phyloP scores from a whole-genome alignment of 805 yeast species.

The Nakazawaea ishiwadae region DNA sequence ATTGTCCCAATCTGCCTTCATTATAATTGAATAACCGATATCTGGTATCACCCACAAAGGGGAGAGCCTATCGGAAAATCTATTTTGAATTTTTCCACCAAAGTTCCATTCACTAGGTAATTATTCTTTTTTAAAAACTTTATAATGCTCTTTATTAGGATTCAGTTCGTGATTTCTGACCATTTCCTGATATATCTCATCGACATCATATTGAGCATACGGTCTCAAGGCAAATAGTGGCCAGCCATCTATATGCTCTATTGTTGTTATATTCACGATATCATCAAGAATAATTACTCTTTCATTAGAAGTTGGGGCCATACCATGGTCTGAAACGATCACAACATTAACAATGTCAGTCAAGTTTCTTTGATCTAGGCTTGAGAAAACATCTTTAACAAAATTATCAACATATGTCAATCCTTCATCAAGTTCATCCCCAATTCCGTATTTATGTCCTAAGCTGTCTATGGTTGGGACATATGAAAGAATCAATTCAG shows the following conservation, averaged over 20 bases:
- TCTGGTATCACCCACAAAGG: slow-evolving; percentile 84
- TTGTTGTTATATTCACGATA: slow-evolving; percentile 44
- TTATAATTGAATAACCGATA: slow-evolving; percentile 73
- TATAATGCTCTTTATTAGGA: slow-evolving; percentile 29
- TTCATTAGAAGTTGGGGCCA: slow-evolving; percentile 79
- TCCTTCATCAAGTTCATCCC: slow-evolving; percentile 50
- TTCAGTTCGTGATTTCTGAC: slow-evolving; percentile 24
- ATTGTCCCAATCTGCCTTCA: slow-evolving; percentile 49
- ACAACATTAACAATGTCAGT: slow-evolving; percentile 65
- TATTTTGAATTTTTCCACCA: slow-evolving; percentile 33
- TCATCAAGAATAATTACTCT: slow-evolving; percentile 73
- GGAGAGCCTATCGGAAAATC: slow-evolving; percentile 61
- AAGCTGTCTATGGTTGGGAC: slow-evolving; percentile 79
- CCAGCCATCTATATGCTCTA: slow-evolving; percentile 76
- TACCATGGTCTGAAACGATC: slow-evolving; percentile 88
- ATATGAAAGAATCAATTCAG: slow-evolving; percentile 72
- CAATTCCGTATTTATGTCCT: slow-evolving; percentile 75
- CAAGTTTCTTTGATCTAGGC: slow-evolving; percentile 50
- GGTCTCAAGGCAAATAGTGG: slow-evolving; percentile 82
- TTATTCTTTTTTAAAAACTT: slow-evolving; percentile 49
- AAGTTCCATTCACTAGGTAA: slow-evolving; percentile 51
- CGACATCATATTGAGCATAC: slow-evolving; percentile 28
- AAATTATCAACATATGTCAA: slow-evolving; percentile 63
- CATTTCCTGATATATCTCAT: slow-evolving; percentile 44
- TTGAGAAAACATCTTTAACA: slow-evolving; percentile 43